phyloP scores from a whole-genome alignment of 371 early-diverging fungal species.

The Saksenaea vasiformis region DNA sequence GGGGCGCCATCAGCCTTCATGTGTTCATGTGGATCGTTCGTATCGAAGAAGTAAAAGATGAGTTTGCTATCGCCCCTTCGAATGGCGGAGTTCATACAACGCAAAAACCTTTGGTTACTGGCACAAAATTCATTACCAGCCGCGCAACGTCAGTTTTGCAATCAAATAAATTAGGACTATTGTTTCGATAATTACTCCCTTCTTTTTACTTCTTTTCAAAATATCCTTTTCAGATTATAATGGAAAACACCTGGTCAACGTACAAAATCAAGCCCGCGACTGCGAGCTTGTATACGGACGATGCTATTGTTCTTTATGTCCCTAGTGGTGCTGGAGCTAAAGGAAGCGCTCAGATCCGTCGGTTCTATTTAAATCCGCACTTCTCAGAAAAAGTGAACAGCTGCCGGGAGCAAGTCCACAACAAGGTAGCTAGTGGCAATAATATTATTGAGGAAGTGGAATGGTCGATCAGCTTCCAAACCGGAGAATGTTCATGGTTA shows the following conservation, averaged over 20 bases:
- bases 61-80: too few relatives aligned
- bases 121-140: too few relatives aligned
- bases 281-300: constrained; percentile 31
- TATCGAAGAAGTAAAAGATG: too few relatives aligned
- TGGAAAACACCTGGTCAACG: constrained; percentile 32
- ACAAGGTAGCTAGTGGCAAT: constrained; percentile 20
- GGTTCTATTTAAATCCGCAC: constrained; percentile 33
- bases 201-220: constrained; percentile 7
- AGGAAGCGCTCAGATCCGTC: constrained; percentile 35
- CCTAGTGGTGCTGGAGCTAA: constrained; percentile 41
- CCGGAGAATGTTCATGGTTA: constrained; percentile 42
- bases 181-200: background rate
- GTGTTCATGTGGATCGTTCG: too few relatives aligned
- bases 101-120: too few relatives aligned
- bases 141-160: too few relatives aligned
- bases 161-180: background rate
- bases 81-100: too few relatives aligned
- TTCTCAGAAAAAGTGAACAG: constrained; percentile 31
- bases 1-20: too few relatives aligned
- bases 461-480: constrained; percentile 43
- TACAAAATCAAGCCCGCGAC: constrained; percentile 43
- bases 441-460: constrained; percentile 44
- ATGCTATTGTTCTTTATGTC: constrained; percentile 43
- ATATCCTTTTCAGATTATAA: constrained; percentile 1
- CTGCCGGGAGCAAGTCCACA: constrained; percentile 37